Evolutionary conservation across 495 filamentous ascomycete species (phyloP).

Genomic region (Penicillium samsonianum): DNA sequence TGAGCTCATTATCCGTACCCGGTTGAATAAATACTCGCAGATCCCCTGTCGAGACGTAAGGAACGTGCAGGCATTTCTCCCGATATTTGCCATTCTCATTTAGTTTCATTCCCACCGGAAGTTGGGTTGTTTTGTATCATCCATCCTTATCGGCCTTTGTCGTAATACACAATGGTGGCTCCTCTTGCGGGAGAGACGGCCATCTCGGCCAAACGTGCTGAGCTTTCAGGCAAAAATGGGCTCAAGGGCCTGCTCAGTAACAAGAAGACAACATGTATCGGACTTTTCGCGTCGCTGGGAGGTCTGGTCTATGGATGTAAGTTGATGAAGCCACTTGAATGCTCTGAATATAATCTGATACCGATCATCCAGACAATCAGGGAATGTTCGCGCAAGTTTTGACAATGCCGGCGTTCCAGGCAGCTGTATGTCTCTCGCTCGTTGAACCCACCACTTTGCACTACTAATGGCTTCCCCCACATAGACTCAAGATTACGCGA

Average conservation of each 20-base stretch:
- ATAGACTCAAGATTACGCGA: conserved; percentile 37
- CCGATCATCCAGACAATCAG: conserved; percentile 32
- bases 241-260: conserved; percentile 34
- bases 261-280: conserved; percentile 38
- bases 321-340: conserved; percentile 6
- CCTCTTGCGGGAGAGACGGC: conserved; percentile 23
- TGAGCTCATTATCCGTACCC: conserved; percentile 9
- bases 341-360: background rate
- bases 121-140: background rate
- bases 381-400: conserved; percentile 44
- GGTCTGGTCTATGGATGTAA: conserved; percentile 42
- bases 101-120: background rate
- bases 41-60: conserved; percentile 10
- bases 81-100: background rate
- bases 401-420: conserved; percentile 35
- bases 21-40: conserved; percentile 17
- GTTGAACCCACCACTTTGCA: background rate
- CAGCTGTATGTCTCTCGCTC: conserved; percentile 21
- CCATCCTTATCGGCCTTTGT: background rate
- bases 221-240: conserved; percentile 34
- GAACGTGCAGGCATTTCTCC: background rate
- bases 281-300: conserved; percentile 39
- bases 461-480: background rate
- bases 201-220: conserved; percentile 40
- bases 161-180: conserved; percentile 20